Evolutionary conservation across 352 stramenopile species (phyloP).

Genomic region (Phytophthora ramorum): DNA sequence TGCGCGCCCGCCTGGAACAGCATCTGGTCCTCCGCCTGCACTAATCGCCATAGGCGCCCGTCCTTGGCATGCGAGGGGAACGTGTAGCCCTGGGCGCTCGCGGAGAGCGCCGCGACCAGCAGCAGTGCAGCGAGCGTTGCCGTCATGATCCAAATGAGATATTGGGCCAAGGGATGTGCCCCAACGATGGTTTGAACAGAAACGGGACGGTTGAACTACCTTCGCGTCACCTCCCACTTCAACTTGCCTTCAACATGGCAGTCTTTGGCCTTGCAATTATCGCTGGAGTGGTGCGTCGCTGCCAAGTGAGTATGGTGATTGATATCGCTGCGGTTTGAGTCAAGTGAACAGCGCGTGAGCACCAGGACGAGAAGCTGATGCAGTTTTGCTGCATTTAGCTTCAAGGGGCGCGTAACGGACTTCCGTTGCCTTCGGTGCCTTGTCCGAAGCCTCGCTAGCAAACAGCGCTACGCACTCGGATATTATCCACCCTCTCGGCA

Average conservation of each 20-base stretch:
- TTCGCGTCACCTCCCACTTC: slow-evolving; percentile 3
- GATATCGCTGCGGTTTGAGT: neutral
- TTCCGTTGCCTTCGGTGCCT: neutral
- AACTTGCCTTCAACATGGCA: slow-evolving; percentile 6
- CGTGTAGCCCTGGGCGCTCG: slow-evolving; percentile 10
- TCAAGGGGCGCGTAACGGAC: slow-evolving; percentile 32
- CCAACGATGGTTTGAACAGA: neutral
- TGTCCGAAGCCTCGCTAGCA: neutral
- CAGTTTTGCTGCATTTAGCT: slow-evolving; percentile 16
- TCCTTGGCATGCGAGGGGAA: slow-evolving; percentile 54
- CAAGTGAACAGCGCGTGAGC: neutral
- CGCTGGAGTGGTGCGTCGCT: too few species aligned
- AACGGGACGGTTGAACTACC: neutral
- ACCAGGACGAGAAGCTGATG: neutral
- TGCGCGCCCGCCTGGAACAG: slow-evolving; percentile 47
- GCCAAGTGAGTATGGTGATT: too few species aligned
- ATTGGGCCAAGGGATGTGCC: slow-evolving; percentile 8
- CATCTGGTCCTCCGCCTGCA: slow-evolving; percentile 58
- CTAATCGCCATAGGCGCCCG: slow-evolving; percentile 56
- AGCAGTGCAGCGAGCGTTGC: slow-evolving; percentile 14
- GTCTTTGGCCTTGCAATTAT: too few species aligned
- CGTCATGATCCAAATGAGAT: slow-evolving; percentile 33
- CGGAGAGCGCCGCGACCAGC: slow-evolving; percentile 17
- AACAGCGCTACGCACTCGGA: neutral
- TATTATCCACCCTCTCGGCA: neutral